phyloP scores from a whole-genome alignment of 148 eudicot genomes.

The Mesembryanthemum crystallinum region DNA sequence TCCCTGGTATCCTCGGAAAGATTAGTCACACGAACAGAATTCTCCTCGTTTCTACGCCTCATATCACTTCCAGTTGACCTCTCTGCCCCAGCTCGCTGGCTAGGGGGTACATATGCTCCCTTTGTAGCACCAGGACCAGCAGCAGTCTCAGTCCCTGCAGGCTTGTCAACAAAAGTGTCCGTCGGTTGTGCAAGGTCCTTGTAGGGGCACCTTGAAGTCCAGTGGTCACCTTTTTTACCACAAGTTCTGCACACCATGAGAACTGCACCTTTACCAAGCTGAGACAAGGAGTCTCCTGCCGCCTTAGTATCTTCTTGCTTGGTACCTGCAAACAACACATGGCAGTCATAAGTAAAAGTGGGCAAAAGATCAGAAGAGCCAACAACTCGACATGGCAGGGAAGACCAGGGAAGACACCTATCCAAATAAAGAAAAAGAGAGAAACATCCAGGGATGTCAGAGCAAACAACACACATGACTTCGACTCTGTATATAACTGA shows the following conservation, averaged over 20 bases:
- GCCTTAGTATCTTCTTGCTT: conserved; percentile 53
- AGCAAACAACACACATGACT: too few species aligned
- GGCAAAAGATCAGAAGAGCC: background rate
- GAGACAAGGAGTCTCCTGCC: conserved; percentile 38
- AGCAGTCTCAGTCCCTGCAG: conserved; percentile 30
- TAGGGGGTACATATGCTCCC: conserved; percentile 66
- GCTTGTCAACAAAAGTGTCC: conserved; percentile 49
- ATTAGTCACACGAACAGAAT: conserved; percentile 77
- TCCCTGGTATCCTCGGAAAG: conserved; percentile 84
- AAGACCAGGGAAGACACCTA: too few species aligned
- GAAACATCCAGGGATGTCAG: too few species aligned
- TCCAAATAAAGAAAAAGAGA: too few species aligned
- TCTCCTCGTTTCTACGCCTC: conserved; percentile 81
- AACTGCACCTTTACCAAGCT: conserved; percentile 46
- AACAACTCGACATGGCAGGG: background rate
- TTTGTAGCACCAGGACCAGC: conserved; percentile 34
- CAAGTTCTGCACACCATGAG: conserved; percentile 83
- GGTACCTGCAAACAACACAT: conserved; percentile 37
- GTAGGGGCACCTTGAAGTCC: conserved; percentile 79
- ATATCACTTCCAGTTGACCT: conserved; percentile 50
- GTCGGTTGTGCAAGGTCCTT: conserved; percentile 61
- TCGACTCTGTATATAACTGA: too few species aligned
- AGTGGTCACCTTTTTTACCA: conserved; percentile 82
- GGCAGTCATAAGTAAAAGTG: background rate
- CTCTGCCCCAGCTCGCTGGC: conserved; percentile 53